Evolutionary conservation across 139 green algal species (phyloP).

Genomic region (Zygnema cylindricum): DNA sequence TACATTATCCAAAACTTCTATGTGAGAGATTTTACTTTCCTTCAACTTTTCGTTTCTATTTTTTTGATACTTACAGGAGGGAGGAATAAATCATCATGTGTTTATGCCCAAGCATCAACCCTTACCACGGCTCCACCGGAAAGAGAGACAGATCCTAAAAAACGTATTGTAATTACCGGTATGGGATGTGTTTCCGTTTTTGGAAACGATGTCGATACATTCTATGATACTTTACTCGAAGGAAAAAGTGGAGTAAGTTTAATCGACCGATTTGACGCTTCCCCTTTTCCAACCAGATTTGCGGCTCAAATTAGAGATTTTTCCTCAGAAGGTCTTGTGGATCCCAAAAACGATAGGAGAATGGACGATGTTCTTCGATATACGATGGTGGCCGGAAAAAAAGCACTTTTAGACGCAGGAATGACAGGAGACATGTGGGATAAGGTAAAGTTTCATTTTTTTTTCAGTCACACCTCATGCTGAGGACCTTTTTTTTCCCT

Average conservation of each 20-base stretch:
- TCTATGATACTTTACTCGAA: slow-evolving; percentile 92
- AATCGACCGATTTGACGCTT: slow-evolving; percentile 93
- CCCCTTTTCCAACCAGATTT: slow-evolving; percentile 92
- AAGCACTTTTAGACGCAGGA: slow-evolving; percentile 71
- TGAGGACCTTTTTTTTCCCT: too few species aligned
- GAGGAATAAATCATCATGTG: too few species aligned
- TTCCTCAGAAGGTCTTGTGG: slow-evolving; percentile 78
- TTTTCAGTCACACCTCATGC: too few species aligned
- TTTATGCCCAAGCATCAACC: neutral
- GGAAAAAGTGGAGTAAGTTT: slow-evolving; percentile 81
- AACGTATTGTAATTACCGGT: slow-evolving; percentile 68
- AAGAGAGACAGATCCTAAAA: slow-evolving; percentile 58
- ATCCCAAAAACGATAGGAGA: slow-evolving; percentile 93
- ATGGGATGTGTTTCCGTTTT: slow-evolving; percentile 66
- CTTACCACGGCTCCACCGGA: slow-evolving; percentile 24
- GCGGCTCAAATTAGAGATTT: slow-evolving; percentile 95
- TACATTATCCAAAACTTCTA: too few species aligned
- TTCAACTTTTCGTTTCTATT: too few species aligned
- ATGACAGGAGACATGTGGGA: neutral
- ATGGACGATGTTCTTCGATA: slow-evolving; percentile 97
- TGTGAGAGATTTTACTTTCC: too few species aligned
- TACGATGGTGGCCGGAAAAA: slow-evolving; percentile 87
- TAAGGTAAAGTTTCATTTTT: slow-evolving; percentile 1
- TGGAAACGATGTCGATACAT: slow-evolving; percentile 71
- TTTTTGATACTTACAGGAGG: too few species aligned